Evolutionary conservation across 108 stramenopile genomes (phyloP).

Genomic region (Schizochytrium sp.): DNA sequence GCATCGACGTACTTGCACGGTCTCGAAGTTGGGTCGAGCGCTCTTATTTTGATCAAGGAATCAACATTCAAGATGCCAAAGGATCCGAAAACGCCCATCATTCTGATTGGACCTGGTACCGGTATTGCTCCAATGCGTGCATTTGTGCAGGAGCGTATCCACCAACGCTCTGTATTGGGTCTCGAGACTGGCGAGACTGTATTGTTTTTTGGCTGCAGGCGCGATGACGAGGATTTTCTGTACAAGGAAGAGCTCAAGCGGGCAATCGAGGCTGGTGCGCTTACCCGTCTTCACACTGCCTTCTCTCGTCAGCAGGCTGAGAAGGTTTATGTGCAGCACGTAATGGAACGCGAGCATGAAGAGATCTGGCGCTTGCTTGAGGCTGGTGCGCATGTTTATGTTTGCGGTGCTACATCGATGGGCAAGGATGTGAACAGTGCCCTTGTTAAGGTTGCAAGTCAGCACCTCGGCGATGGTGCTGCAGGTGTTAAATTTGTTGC

Average conservation of each 20-base stretch:
- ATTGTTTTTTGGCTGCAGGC: slow-evolving; percentile 97
- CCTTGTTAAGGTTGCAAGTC: slow-evolving; percentile 68
- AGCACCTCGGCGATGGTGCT: neutral
- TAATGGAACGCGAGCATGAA: slow-evolving; percentile 76
- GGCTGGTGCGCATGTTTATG: slow-evolving; percentile 79
- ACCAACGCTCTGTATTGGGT: slow-evolving; percentile 65
- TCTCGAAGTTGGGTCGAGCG: neutral
- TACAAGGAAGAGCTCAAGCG: slow-evolving; percentile 89
- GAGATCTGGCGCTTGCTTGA: slow-evolving; percentile 82
- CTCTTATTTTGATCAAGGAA: slow-evolving; percentile 86
- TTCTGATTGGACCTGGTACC: slow-evolving; percentile 97
- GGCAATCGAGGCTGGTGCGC: slow-evolving; percentile 76
- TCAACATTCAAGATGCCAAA: slow-evolving; percentile 85
- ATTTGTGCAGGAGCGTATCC: slow-evolving; percentile 88
- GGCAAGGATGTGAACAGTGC: slow-evolving; percentile 88
- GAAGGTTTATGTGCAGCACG: slow-evolving; percentile 96
- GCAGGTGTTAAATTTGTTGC: slow-evolving; percentile 1
- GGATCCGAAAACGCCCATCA: slow-evolving; percentile 78
- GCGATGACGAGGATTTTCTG: slow-evolving; percentile 84
- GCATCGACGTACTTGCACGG: slow-evolving; percentile 78
- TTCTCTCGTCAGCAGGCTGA: slow-evolving; percentile 86
- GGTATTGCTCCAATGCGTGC: slow-evolving; percentile 98
- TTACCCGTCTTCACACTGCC: slow-evolving; percentile 85
- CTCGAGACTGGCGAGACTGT: slow-evolving; percentile 77
- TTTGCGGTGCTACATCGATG: slow-evolving; percentile 92